phyloP scores from a whole-genome alignment of 306 rosid genomes.

The Pyrus communis region DNA sequence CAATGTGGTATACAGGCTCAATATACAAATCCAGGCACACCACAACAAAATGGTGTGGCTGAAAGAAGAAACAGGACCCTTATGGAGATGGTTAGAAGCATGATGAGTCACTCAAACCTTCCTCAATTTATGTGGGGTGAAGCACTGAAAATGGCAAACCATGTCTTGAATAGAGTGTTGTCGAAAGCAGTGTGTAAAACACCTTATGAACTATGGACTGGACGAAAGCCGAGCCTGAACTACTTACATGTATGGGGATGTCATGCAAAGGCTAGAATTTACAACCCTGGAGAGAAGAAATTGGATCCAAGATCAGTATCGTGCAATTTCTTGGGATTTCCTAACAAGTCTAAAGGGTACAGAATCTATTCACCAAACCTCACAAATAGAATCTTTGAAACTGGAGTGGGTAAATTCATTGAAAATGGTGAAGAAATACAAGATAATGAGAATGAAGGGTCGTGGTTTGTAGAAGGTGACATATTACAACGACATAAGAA shows the following conservation, averaged over 20 bases:
- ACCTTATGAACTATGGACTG: fast-evolving
- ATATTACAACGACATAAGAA: too few relatives aligned
- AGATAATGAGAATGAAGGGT: too few relatives aligned
- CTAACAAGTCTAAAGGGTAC: too few relatives aligned
- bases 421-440: too few relatives aligned
- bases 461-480: too few relatives aligned
- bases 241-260: too few relatives aligned
- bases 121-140: background rate
- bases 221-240: background rate
- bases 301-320: background rate
- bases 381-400: too few relatives aligned
- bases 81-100: background rate
- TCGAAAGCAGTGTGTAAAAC: background rate
- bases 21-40: background rate
- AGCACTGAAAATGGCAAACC: background rate
- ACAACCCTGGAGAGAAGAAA: background rate
- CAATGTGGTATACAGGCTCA: background rate
- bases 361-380: too few relatives aligned
- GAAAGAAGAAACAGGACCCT: background rate
- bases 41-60: background rate
- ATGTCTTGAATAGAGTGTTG: too few relatives aligned
- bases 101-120: background rate
- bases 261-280: too few relatives aligned
- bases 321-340: too few relatives aligned
- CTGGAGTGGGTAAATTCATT: too few relatives aligned